These are phyloP conservation scores for Microsporum canis DNA, from an alignment of 2,329 filamentous ascomycete species.

Conservation along the genomic window DNA sequence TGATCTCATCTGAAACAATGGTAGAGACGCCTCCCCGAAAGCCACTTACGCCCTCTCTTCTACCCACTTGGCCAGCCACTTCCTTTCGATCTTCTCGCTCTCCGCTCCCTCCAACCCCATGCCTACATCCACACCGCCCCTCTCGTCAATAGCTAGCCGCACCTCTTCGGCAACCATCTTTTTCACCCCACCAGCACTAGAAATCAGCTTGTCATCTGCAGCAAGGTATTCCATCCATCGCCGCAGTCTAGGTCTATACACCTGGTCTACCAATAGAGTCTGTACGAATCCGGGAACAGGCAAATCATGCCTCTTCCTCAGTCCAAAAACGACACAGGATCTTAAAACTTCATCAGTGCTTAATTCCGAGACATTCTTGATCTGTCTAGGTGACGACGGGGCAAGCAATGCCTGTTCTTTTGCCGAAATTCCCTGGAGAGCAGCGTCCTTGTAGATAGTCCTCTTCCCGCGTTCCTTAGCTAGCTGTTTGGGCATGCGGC, in stretches of 20 bases:
- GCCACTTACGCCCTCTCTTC: slow-evolving; percentile 6
- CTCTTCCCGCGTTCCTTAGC: slow-evolving; percentile 42
- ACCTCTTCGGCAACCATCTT: slow-evolving; percentile 55
- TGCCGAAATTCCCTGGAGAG: slow-evolving; percentile 18
- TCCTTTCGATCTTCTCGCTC: slow-evolving; percentile 23
- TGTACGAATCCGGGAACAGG: slow-evolving; percentile 19
- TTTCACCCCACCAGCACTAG: slow-evolving; percentile 48
- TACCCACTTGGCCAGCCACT: slow-evolving; percentile 31
- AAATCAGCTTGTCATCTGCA: slow-evolving; percentile 59
- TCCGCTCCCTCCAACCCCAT: slow-evolving; percentile 16
- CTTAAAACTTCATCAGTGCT: slow-evolving; percentile 20
- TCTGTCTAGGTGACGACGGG: background rate
- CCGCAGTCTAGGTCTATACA: slow-evolving; percentile 46
- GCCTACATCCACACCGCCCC: slow-evolving; percentile 40
- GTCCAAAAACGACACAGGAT: slow-evolving; percentile 27
- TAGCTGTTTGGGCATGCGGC: slow-evolving; percentile 68
- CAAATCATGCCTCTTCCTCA: slow-evolving; percentile 22
- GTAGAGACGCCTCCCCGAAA: background rate
- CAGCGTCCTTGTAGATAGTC: slow-evolving; percentile 34
- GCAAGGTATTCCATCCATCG: slow-evolving; percentile 52
- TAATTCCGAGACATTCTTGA: slow-evolving; percentile 11
- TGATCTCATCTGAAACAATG: background rate
- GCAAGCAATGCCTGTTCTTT: slow-evolving; percentile 10
- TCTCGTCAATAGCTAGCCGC: slow-evolving; percentile 57
- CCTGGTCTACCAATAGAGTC: slow-evolving; percentile 28